A percentile compares a stretch with the other conserved stretches of the same genome.
phyloP scores from a whole-genome alignment of 2,329 filamentous ascomycete genomes.

The Macrophomina pseudophaseolina region DNA sequence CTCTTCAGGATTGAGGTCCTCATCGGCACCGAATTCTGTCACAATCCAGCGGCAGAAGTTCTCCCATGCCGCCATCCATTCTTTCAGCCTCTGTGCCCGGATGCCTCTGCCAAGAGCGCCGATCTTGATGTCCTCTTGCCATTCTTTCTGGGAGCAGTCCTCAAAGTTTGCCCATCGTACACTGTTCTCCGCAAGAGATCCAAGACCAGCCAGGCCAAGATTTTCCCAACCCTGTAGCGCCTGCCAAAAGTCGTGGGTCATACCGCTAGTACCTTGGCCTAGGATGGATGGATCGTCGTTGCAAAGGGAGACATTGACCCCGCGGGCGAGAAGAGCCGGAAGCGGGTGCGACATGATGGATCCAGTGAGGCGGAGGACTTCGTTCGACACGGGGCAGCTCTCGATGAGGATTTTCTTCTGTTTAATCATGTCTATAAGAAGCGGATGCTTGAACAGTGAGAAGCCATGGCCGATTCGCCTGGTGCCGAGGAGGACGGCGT shows the following conservation, averaged over 20 bases:
- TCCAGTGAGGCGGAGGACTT: conserved; percentile 78
- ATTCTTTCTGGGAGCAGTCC: conserved; percentile 73
- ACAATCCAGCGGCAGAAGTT: conserved; percentile 91
- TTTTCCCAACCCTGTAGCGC: conserved; percentile 91
- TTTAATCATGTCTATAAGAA: conserved; percentile 86
- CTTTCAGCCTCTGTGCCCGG: conserved; percentile 73
- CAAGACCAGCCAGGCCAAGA: conserved; percentile 83
- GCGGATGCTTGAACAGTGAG: conserved; percentile 87
- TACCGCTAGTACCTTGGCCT: conserved; percentile 78
- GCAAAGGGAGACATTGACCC: conserved; percentile 81
- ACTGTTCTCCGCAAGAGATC: conserved; percentile 88
- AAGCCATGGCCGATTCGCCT: conserved; percentile 89
- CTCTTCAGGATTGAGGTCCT: conserved; percentile 53
- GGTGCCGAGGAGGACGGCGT: conserved; percentile 84
- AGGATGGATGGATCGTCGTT: conserved; percentile 92
- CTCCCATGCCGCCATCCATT: conserved; percentile 86
- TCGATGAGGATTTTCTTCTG: conserved; percentile 88
- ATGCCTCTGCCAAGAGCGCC: conserved; percentile 73
- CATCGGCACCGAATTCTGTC: conserved; percentile 67
- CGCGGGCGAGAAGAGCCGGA: conserved; percentile 81
- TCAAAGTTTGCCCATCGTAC: conserved; percentile 89
- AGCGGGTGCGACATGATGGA: conserved; percentile 80
- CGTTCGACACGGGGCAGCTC: conserved; percentile 89
- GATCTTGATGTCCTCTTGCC: conserved; percentile 73
- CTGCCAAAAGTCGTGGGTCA: conserved; percentile 95